Evolutionary conservation across 2,329 filamentous ascomycete species (phyloP).

Genomic region (Raffaelea albimanens): DNA sequence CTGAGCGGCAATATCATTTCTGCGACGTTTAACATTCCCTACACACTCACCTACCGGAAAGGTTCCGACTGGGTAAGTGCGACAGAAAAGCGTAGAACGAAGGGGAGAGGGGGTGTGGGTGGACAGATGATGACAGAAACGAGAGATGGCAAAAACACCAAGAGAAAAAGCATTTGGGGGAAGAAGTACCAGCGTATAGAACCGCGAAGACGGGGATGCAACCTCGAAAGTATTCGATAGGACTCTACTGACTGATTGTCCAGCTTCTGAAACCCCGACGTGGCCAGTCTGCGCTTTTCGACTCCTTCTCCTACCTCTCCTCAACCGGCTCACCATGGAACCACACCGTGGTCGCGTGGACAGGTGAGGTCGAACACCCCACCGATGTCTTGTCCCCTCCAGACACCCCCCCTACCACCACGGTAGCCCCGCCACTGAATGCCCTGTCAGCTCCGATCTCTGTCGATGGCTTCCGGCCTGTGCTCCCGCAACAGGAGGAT

Average conservation of each 20-base stretch:
- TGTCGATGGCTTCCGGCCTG: constrained; percentile 57
- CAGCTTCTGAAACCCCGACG: constrained; percentile 68
- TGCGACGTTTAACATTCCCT: constrained; percentile 54
- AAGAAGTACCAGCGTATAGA: background rate
- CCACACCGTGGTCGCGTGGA: constrained; percentile 90
- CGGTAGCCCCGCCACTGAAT: constrained; percentile 45
- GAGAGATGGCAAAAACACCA: background rate
- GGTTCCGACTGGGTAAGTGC: constrained; percentile 52
- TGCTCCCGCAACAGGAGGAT: constrained; percentile 41
- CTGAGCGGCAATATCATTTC: constrained; percentile 59
- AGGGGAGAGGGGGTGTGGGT: background rate
- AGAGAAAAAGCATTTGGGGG: background rate
- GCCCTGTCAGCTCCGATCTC: constrained; percentile 73
- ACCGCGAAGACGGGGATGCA: background rate
- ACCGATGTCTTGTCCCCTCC: constrained; percentile 35
- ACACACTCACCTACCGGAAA: constrained; percentile 48
- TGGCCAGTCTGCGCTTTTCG: constrained; percentile 85
- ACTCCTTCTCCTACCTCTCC: constrained; percentile 80
- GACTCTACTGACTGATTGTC: constrained; percentile 12
- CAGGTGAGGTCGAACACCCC: constrained; percentile 65
- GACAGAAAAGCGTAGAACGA: too few species aligned
- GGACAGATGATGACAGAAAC: background rate
- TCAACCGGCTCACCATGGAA: constrained; percentile 81
- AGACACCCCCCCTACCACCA: constrained; percentile 37
- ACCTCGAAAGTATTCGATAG: constrained; percentile 6